Evolutionary conservation across 2,329 filamentous ascomycete species (phyloP).

Genomic region (Paecilomyces formosus): DNA sequence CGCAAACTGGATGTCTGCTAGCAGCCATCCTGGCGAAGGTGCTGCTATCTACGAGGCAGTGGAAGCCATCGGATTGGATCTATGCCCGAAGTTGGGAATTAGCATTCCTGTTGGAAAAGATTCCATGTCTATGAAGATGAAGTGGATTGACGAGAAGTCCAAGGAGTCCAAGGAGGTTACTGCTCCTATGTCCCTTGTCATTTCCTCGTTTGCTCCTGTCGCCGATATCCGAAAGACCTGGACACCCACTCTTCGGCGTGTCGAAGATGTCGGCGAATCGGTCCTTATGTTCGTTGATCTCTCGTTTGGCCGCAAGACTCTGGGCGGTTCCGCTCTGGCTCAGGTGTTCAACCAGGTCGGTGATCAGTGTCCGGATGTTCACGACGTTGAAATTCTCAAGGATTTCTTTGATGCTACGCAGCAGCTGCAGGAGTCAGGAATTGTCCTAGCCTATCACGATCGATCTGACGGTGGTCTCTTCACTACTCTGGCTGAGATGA

Average conservation of each 20-base stretch:
- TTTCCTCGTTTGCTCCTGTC: conserved; percentile 84
- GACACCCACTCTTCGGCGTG: conserved; percentile 79
- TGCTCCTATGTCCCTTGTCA: conserved; percentile 81
- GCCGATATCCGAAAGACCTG: conserved; percentile 78
- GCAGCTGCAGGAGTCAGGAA: conserved; percentile 56
- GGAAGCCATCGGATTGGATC: conserved; percentile 81
- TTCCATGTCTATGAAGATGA: conserved; percentile 98
- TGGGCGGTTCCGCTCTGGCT: conserved; percentile 86
- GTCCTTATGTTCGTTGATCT: conserved; percentile 88
- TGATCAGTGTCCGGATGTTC: conserved; percentile 76
- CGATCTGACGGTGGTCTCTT: conserved; percentile 87
- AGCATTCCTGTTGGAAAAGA: conserved; percentile 97
- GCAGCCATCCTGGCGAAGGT: conserved; percentile 84
- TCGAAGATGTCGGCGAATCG: conserved; percentile 83
- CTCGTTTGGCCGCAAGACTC: conserved; percentile 66
- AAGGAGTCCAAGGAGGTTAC: conserved; percentile 75
- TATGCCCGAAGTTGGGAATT: conserved; percentile 84
- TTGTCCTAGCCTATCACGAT: conserved; percentile 91
- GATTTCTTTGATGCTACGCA: conserved; percentile 88
- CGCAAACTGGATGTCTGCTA: conserved; percentile 99
- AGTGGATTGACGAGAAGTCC: conserved; percentile 68
- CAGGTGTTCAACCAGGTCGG: conserved; percentile 85
- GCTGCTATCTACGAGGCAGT: conserved; percentile 91
- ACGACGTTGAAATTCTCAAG: conserved; percentile 69
- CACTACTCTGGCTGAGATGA: conserved; percentile 91